phyloP scores from a whole-genome alignment of 202 grass and related monocot species.

The Setaria italica region DNA sequence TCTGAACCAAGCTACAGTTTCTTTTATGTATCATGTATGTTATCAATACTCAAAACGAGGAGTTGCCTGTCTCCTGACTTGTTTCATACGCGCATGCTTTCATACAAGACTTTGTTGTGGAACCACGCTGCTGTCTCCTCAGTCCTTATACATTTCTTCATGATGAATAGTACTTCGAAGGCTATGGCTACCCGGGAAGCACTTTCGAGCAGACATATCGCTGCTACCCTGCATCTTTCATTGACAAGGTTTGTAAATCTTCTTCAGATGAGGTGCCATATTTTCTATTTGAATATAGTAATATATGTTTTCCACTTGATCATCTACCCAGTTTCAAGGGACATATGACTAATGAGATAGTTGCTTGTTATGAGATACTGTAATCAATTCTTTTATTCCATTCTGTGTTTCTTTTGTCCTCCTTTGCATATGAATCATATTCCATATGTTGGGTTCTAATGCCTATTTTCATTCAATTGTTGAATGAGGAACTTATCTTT shows the following conservation, averaged over 20 bases:
- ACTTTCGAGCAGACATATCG: slow-evolving; percentile 95
- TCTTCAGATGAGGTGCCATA: slow-evolving; percentile 17
- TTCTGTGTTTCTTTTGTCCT: too few relatives aligned
- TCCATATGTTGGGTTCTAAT: too few relatives aligned
- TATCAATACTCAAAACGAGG: slow-evolving; percentile 11
- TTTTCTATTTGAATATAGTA: slow-evolving; percentile 33
- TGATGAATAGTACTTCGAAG: slow-evolving; percentile 70
- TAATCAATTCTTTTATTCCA: neutral
- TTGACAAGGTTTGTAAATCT: slow-evolving; percentile 83
- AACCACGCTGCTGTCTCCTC: neutral
- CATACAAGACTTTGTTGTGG: neutral
- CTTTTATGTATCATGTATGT: neutral
- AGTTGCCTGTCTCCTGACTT: neutral
- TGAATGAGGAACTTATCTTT: too few relatives aligned
- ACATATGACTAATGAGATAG: neutral
- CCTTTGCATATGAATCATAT: too few relatives aligned
- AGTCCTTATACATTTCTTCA: slow-evolving; percentile 40
- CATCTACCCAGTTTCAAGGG: slow-evolving; percentile 5
- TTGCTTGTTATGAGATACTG: slow-evolving; percentile 13
- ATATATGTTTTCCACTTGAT: neutral
- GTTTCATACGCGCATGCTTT: neutral
- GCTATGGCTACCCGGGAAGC: slow-evolving; percentile 81
- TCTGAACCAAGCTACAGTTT: neutral
- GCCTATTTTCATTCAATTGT: too few relatives aligned
- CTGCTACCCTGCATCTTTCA: slow-evolving; percentile 94